Evolutionary conservation across 805 yeast genomes (phyloP).

Genomic region (Yarrowia hollandica): DNA sequence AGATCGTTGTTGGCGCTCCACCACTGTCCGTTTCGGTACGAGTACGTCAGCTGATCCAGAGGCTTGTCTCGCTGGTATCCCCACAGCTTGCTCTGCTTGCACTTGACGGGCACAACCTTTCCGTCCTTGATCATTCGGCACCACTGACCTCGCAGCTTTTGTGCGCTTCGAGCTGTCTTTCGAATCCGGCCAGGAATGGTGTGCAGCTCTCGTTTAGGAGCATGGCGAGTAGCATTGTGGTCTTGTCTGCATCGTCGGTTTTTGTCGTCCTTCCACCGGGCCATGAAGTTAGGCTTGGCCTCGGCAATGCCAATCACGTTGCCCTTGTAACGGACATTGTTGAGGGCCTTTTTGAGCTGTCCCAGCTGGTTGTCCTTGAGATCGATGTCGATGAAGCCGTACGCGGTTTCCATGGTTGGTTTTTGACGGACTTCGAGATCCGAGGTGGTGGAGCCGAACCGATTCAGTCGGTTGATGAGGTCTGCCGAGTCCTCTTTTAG

Average conservation of each 20-base stretch:
- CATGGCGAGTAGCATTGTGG: constrained; percentile 37
- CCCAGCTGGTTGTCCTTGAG: constrained; percentile 49
- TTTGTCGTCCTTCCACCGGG: constrained; percentile 48
- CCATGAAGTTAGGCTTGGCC: constrained; percentile 65
- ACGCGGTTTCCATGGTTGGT: constrained; percentile 54
- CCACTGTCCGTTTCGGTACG: constrained; percentile 70
- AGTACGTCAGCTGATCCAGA: constrained; percentile 60
- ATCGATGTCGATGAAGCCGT: constrained; percentile 67
- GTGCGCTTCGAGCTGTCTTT: constrained; percentile 48
- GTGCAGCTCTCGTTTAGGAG: constrained; percentile 40
- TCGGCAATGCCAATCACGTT: constrained; percentile 57
- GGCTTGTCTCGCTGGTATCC: constrained; percentile 74
- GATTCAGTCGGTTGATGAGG: constrained; percentile 56
- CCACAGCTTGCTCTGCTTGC: constrained; percentile 83
- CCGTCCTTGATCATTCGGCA: constrained; percentile 54
- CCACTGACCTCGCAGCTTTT: constrained; percentile 54
- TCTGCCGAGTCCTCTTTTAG: constrained; percentile 50
- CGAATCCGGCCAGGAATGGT: constrained; percentile 63
- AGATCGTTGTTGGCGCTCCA: constrained; percentile 76
- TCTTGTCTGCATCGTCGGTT: neutral
- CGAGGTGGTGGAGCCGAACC: constrained; percentile 57
- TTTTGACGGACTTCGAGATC: constrained; percentile 57
- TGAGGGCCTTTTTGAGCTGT: constrained; percentile 56
- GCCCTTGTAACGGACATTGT: constrained; percentile 78
- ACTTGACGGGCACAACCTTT: constrained; percentile 57